These are phyloP conservation scores for Sugiyamaella valdiviana DNA, from an alignment of 805 yeast species.

Conservation along the genomic window DNA sequence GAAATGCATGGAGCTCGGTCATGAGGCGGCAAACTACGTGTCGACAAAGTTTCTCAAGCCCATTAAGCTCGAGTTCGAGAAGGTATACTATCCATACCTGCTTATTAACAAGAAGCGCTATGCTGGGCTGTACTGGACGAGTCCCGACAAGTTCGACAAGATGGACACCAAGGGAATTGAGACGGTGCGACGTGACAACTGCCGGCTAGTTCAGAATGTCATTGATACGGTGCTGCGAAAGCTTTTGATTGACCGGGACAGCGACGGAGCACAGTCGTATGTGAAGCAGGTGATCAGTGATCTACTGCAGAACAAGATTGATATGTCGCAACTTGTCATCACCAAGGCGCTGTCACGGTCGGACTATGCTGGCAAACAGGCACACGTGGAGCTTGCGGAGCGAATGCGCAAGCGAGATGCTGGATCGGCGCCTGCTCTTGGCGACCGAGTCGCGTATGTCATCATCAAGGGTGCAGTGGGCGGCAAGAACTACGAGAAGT, in stretches of 20 bases:
- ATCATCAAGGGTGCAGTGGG: slow-evolving; percentile 77
- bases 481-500: slow-evolving; percentile 83
- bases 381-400: slow-evolving; percentile 94
- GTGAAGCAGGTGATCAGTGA: slow-evolving; percentile 88
- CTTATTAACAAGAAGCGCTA: slow-evolving; percentile 93
- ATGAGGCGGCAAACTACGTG: slow-evolving; percentile 87
- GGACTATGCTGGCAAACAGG: slow-evolving; percentile 94
- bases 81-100: slow-evolving; percentile 90
- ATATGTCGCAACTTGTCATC: slow-evolving; percentile 86
- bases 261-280: slow-evolving; percentile 72
- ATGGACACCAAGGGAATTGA: slow-evolving; percentile 98
- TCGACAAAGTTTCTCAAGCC: slow-evolving; percentile 75
- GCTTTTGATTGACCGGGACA: slow-evolving; percentile 83
- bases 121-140: slow-evolving; percentile 96
- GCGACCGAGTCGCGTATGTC: slow-evolving; percentile 97
- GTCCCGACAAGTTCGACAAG: slow-evolving; percentile 85
- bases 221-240: slow-evolving; percentile 83
- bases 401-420: slow-evolving; percentile 94
- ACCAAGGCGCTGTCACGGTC: slow-evolving; percentile 85
- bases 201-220: slow-evolving; percentile 89
- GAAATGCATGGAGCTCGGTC: slow-evolving; percentile 85
- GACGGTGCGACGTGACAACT: slow-evolving; percentile 96
- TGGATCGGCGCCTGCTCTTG: slow-evolving; percentile 94
- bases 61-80: slow-evolving; percentile 91
- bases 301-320: slow-evolving; percentile 82